Evolutionary conservation across 2,329 filamentous ascomycete genomes (phyloP).

Genomic region (Trichoderma atroviride): DNA sequence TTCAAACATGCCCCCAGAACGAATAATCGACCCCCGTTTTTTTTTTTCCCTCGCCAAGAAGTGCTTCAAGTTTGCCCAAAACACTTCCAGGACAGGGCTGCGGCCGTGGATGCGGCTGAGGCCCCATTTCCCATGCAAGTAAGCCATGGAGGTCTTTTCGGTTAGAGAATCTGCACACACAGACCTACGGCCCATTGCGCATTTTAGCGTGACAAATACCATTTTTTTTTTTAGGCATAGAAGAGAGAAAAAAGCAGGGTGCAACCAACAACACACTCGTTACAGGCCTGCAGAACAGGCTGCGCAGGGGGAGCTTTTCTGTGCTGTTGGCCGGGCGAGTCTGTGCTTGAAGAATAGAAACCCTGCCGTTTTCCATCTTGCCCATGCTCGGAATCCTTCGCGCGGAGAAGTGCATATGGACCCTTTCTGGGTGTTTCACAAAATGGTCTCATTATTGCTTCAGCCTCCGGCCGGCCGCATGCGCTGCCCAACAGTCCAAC

Average conservation of each 20-base stretch:
- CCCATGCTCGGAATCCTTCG: conserved; percentile 6
- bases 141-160: background rate
- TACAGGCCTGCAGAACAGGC: background rate
- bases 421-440: background rate
- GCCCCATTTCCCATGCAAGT: background rate
- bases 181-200: background rate
- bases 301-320: background rate
- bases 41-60: background rate
- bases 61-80: background rate
- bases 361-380: background rate
- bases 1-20: background rate
- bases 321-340: background rate
- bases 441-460: background rate
- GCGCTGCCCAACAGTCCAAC: background rate
- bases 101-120: conserved; percentile 13
- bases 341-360: background rate
- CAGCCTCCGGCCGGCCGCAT: conserved; percentile 4
- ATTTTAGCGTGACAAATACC: background rate
- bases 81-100: conserved; percentile 8
- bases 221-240: background rate
- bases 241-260: background rate
- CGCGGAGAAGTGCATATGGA: background rate
- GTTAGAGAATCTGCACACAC: conserved; percentile 4
- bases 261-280: background rate
- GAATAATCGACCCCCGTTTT: background rate